A percentile compares a stretch with the other conserved stretches of the same genome.
phyloP scores from a whole-genome alignment of 352 stramenopile genomes.

The Phytophthora fragariae region DNA sequence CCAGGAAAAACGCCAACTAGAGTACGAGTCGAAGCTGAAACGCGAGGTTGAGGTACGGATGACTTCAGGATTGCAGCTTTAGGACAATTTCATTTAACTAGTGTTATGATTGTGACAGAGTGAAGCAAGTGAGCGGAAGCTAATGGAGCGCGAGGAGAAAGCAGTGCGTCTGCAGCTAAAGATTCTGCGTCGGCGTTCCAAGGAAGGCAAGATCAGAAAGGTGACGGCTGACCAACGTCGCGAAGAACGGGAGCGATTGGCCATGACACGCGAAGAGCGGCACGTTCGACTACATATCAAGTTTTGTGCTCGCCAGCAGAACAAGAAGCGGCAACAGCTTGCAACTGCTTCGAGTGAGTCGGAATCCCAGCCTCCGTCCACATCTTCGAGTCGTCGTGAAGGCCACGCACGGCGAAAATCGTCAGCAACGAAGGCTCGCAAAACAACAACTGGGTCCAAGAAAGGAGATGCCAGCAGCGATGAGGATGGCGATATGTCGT shows the following conservation, averaged over 20 bases:
- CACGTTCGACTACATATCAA: slow-evolving; percentile 61
- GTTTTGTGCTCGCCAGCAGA: slow-evolving; percentile 37
- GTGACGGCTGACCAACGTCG: slow-evolving; percentile 62
- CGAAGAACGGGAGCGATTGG: slow-evolving; percentile 68
- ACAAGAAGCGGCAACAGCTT: slow-evolving; percentile 29
- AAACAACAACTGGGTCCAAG: slow-evolving; percentile 14
- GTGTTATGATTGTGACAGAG: slow-evolving; percentile 39
- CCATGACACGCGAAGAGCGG: slow-evolving; percentile 80
- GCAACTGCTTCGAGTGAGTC: slow-evolving; percentile 28
- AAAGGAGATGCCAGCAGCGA: slow-evolving; percentile 23
- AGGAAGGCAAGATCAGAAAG: slow-evolving; percentile 54
- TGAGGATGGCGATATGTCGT: slow-evolving; percentile 52
- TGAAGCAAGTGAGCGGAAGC: slow-evolving; percentile 60
- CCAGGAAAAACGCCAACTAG: slow-evolving; percentile 47
- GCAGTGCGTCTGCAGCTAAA: slow-evolving; percentile 61
- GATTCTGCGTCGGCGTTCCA: slow-evolving; percentile 58
- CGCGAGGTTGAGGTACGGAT: slow-evolving; percentile 45
- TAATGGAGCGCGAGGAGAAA: slow-evolving; percentile 84
- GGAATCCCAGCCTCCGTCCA: slow-evolving; percentile 19
- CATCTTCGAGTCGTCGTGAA: slow-evolving; percentile 18
- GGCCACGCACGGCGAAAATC: slow-evolving; percentile 3
- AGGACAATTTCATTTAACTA: slow-evolving; percentile 1
- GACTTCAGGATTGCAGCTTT: neutral
- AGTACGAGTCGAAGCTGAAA: slow-evolving; percentile 46
- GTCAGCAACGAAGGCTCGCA: slow-evolving; percentile 14